Conservation (phyloP, 2,329 filamentous ascomycete species). For the Stachybotrys chartarum region DNA sequence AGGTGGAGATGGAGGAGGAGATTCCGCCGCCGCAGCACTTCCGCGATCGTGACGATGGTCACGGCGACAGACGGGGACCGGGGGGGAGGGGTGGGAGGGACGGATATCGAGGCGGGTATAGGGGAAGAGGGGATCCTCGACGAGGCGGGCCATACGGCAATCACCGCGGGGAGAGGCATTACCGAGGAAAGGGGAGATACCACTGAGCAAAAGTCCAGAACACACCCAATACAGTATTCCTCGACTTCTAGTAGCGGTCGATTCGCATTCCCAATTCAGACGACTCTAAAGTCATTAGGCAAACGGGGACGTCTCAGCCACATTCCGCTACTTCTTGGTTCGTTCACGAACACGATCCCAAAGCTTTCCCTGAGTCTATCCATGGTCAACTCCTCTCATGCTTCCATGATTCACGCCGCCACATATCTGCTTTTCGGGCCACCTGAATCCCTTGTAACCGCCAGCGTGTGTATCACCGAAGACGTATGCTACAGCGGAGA, state of each 20-base stretch:
- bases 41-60: slow-evolving; percentile 8
- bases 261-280: not conserved
- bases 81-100: slow-evolving; percentile 13
- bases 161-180: slow-evolving; percentile 24
- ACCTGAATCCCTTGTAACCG: too few relatives aligned
- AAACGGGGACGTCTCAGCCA: too few relatives aligned
- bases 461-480: too few relatives aligned
- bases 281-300: too few relatives aligned
- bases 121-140: slow-evolving; percentile 23
- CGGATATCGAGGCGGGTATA: slow-evolving; percentile 21
- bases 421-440: too few relatives aligned
- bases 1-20: slow-evolving; percentile 67
- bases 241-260: not conserved
- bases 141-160: slow-evolving; percentile 25
- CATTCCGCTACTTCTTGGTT: too few relatives aligned
- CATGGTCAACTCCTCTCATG: too few relatives aligned
- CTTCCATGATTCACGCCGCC: too few relatives aligned
- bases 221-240: not conserved
- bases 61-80: slow-evolving; percentile 6
- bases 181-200: slow-evolving; percentile 24
- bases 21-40: slow-evolving; percentile 26
- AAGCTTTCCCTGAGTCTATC: too few relatives aligned
- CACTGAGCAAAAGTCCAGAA: slow-evolving; percentile 11
- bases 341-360: too few relatives aligned
- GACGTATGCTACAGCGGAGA: too few relatives aligned